A percentile compares a stretch with the other conserved stretches of the same genome.
Conservation (phyloP, 2,329 filamentous ascomycete genomes). For the Akanthomyces uredinophilus region DNA sequence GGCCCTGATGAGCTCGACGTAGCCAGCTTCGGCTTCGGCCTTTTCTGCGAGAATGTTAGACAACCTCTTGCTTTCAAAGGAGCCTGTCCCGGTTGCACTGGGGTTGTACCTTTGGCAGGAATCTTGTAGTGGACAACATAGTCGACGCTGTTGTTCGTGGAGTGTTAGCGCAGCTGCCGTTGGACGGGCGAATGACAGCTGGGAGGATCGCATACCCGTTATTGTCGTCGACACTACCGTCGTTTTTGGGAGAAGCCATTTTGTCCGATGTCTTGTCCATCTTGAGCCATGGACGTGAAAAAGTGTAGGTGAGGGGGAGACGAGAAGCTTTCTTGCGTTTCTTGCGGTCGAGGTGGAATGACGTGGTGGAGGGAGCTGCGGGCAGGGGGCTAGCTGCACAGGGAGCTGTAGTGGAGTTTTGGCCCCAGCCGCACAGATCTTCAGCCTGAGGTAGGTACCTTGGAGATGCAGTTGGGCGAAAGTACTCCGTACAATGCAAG, state of each 20-base stretch:
- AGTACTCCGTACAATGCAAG: background rate
- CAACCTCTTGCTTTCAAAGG: background rate
- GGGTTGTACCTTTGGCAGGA: conserved; percentile 55
- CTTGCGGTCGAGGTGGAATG: conserved; percentile 2
- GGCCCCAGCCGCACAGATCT: background rate
- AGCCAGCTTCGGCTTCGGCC: conserved; percentile 64
- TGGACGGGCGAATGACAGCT: background rate
- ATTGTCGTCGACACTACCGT: conserved; percentile 14
- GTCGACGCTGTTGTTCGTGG: conserved; percentile 57
- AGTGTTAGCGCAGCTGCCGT: conserved; percentile 11
- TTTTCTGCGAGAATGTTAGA: conserved; percentile 46
- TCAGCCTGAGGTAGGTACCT: no score
- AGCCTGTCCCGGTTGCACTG: conserved; percentile 10
- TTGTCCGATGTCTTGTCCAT: background rate
- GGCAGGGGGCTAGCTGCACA: background rate
- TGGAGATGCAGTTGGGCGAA: background rate
- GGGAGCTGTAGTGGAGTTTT: conserved; percentile 11
- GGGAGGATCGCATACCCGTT: background rate
- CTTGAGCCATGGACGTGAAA: background rate
- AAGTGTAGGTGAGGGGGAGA: background rate
- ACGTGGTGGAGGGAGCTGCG: conserved; percentile 4
- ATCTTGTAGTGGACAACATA: conserved; percentile 82
- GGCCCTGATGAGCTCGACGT: conserved; percentile 70
- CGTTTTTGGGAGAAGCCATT: conserved; percentile 1
- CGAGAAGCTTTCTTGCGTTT: background rate